Base-by-base conservation (phyloP, 129 eudicot species). In the Solidago caesia region DNA sequence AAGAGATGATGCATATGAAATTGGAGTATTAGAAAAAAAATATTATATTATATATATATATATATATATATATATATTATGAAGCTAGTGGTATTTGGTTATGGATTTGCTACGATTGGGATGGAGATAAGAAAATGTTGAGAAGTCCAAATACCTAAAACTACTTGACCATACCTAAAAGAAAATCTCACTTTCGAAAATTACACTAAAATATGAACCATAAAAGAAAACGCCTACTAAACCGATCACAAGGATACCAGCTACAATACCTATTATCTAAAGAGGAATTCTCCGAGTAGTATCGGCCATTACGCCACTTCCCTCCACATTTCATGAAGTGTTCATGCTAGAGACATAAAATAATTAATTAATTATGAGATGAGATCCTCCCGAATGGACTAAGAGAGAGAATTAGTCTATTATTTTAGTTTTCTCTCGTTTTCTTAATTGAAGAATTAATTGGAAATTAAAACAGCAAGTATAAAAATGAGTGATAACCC, bases 321-420 rank as follows among this genome's bases (percentile, higher is more conserved):
- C 72, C 72, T 41, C 25, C 56, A 43, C 43, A 72, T 72, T 56
- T 71, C 52, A 55, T 71, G 52, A 71, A 71, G 75, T 71, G 75
- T 33, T 53, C 64, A 52, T 71, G 52, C 39, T 15, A 42, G 75
- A 71, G 65, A 71, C 75, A 71, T 53, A 71, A 71, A 25, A 13
- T 6, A 42, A 26, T 49, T 70, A 27, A 44, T 49, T 55, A 71
- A 71, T 41, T 71, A 42, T 56, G 42, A 71, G 15, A 16, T 39
- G 75, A 71, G 29, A 71, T 71, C 43, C 51, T 71, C 42, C 8
- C 53, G 42, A 71, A 43, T 39, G 75, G 66, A 52, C 10, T 41
- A 56, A 71, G 52, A 41, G 75, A 71, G 66, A 56, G 6, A 49
- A 70, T 70, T 68, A 68, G 55, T 68, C 25, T 46, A 46, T 21